Evolutionary conservation across 371 early-diverging fungal genomes (phyloP), one percentile per base, ranked within the genome.

Genomic region (Syncephalastrum racemosum): DNA sequence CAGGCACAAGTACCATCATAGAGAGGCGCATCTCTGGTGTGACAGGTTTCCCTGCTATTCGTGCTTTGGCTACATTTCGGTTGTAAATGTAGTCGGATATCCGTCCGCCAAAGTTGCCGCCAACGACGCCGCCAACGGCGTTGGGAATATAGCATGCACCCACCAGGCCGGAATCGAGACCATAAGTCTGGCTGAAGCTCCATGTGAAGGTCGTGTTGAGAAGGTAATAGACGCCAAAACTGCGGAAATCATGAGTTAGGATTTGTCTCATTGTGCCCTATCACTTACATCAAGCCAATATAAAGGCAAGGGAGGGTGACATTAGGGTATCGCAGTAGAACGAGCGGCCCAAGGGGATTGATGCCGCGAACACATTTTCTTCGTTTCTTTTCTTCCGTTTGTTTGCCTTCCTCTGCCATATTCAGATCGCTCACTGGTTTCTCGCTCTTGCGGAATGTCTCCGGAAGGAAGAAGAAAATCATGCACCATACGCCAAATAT

Each of bases 11-110:
- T 13, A 64, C 8, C 12, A 48, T 19, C 1, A 70, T 67, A n/a
- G 72, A 66, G n/a, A 79, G 23, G n/a, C 79, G 66, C 70, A 73
- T 63, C 48, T 79, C 79, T 1, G 79, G 36, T 31, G 36, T 31
- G 74, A 50, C 59, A 63, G 0, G 54, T 39, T 53, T 64, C 4
- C 15, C 15, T 16, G 42, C 31, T 63, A 42, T 0, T 46, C 36
- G 15, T 43, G 67, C 71, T 46, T 73, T 65, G 14, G 25, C 55
- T 1, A 71, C 62, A 1, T 60, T 60, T 7, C 39, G 20, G 46
- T 61, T 71, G 40, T 71, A 77, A 2, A 61, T 31, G 14, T 16
- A 52, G 39, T 77, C 78, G 1, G 78, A 77, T 25, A 63, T 54
- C 19, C 78, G 51, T 10, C 78, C 78, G 14, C 74, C 78, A 18